Evolutionary conservation across 148 eudicot genomes (phyloP).

Genomic region (Chenopodium quinoa): DNA sequence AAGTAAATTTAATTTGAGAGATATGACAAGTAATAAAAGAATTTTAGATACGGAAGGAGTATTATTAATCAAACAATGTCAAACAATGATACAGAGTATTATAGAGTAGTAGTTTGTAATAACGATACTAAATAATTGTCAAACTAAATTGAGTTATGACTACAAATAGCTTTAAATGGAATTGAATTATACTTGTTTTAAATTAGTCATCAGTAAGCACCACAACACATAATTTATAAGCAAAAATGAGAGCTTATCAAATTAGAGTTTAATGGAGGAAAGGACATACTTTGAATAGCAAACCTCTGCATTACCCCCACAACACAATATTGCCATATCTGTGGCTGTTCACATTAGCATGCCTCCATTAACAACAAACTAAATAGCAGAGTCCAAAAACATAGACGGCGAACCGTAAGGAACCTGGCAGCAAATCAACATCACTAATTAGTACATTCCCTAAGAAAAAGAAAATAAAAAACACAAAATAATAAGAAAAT

Average conservation of each 20-base stretch:
- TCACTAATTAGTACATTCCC: not conserved
- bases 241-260: not conserved
- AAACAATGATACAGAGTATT: no score
- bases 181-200: slow-evolving; percentile 64
- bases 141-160: no score
- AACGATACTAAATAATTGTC: no score
- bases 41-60: no score
- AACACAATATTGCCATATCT: slow-evolving; percentile 93
- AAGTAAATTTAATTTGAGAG: no score
- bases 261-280: not conserved
- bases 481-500: no score
- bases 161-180: no score
- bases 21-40: no score
- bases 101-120: no score
- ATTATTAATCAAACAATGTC: no score
- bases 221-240: slow-evolving; percentile 4
- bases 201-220: slow-evolving; percentile 26
- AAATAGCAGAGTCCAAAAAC: slow-evolving; percentile 90
- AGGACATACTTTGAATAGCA: slow-evolving; percentile 91
- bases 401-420: slow-evolving; percentile 78
- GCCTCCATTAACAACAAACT: slow-evolving; percentile 87
- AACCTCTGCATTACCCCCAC: slow-evolving; percentile 90
- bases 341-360: slow-evolving; percentile 97
- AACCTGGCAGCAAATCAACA: slow-evolving; percentile 9
- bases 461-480: no score